A percentile compares a stretch with the other conserved stretches of the same genome.
phyloP scores from a whole-genome alignment of 1,284 basidiomycete genomes.

The Vanrija sp. region DNA sequence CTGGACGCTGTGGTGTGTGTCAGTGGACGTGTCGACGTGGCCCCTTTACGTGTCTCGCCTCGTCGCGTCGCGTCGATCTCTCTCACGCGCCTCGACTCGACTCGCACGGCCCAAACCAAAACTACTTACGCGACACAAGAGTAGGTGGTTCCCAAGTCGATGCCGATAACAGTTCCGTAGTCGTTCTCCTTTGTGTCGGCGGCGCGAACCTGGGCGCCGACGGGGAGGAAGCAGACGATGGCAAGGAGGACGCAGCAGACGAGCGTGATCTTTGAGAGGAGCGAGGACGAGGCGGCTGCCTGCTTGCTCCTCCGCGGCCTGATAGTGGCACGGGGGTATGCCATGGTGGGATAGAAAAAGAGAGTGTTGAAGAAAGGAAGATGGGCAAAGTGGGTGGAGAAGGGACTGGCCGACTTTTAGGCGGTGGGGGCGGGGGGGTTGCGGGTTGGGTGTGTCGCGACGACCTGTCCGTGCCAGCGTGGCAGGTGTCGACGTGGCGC shows the following conservation, averaged over 20 bases:
- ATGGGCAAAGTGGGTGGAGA: no score
- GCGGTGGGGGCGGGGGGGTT: background rate
- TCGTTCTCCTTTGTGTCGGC: conserved; percentile 53
- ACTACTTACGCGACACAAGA: conserved; percentile 54
- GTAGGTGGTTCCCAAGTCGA: conserved; percentile 58
- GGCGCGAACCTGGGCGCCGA: conserved; percentile 32
- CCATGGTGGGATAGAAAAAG: conserved; percentile 9
- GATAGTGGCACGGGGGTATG: conserved; percentile 15
- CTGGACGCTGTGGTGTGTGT: conserved; percentile 65
- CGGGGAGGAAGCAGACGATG: conserved; percentile 47
- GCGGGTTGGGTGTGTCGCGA: background rate
- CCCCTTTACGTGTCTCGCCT: no score
- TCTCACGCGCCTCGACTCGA: no score
- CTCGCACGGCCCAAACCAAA: background rate
- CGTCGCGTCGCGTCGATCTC: no score
- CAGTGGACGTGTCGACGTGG: no score
- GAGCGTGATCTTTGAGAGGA: conserved; percentile 43
- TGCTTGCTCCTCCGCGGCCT: conserved; percentile 8
- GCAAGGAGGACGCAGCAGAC: conserved; percentile 47
- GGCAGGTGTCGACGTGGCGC: background rate
- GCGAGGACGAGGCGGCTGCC: conserved; percentile 10
- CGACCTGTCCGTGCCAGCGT: background rate
- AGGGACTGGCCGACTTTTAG: background rate
- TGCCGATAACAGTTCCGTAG: conserved; percentile 89
- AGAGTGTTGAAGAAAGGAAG: background rate